A percentile compares a stretch with the other conserved stretches of the same genome.
Conservation (phyloP, 176 grass and related monocot species). For the Poa annua region DNA sequence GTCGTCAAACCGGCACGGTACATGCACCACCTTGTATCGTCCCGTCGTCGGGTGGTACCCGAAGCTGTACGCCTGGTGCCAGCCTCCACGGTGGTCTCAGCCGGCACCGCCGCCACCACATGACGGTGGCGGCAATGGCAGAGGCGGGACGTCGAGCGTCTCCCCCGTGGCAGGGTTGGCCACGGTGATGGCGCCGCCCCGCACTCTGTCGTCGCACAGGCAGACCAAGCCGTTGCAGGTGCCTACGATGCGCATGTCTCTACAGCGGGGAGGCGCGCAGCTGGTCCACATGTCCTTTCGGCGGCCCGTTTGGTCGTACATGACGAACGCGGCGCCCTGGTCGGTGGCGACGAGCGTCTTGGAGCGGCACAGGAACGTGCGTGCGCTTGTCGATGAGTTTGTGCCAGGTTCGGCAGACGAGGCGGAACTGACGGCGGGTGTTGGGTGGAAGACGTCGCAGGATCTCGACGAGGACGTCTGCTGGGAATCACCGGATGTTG, state of each 20-base stretch:
- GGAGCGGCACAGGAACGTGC: neutral
- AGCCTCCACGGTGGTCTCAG: neutral
- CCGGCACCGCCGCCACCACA: neutral
- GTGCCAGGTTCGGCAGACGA: conserved; percentile 27
- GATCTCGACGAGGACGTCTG: neutral
- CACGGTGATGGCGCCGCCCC: neutral
- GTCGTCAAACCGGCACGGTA: conserved; percentile 9
- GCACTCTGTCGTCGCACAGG: neutral
- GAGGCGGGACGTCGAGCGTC: neutral
- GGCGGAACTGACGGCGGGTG: neutral
- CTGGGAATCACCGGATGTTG: neutral
- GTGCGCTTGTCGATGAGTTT: neutral
- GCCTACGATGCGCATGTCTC: neutral
- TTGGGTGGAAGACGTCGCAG: neutral
- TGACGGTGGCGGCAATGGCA: too few relatives aligned
- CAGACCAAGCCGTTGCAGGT: conserved; percentile 33
- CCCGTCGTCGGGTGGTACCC: neutral
- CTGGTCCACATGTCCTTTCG: neutral
- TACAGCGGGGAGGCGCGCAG: neutral
- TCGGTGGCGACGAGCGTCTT: neutral
- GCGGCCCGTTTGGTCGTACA: neutral
- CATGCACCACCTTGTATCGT: conserved; percentile 25
- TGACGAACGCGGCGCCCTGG: neutral
- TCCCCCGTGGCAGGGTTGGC: conserved; percentile 31
- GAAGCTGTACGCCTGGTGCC: neutral